Percentiles rank a stretch among this genome's conserved stretches.
These are phyloP conservation scores for Ramularia collo-cygni DNA, from an alignment of 2,329 filamentous ascomycete genomes.

Conservation along the genomic window DNA sequence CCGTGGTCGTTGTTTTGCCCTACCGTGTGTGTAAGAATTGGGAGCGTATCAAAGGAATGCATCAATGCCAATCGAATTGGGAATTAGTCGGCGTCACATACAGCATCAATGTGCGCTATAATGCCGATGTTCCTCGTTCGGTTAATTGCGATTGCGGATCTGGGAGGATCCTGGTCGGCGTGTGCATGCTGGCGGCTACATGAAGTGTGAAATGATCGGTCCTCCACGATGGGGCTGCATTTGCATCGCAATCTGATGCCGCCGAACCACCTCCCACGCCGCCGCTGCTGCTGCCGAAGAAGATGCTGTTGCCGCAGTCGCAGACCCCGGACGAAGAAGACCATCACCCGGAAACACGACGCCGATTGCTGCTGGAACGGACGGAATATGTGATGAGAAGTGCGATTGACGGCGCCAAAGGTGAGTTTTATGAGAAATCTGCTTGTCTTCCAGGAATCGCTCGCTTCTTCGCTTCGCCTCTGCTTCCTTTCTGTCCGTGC, in stretches of 20 bases:
- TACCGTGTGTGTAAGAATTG: slow-evolving; percentile 27
- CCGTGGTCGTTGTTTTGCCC: slow-evolving; percentile 96
- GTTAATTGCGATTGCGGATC: not conserved
- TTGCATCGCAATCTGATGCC: slow-evolving; percentile 3
- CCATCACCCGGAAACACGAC: not conserved
- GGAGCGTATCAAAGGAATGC: not conserved
- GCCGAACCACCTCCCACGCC: too few species aligned
- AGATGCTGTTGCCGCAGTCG: slow-evolving; percentile 3
- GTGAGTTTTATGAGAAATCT: too few species aligned
- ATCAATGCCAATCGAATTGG: too few species aligned
- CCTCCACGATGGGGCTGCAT: not conserved
- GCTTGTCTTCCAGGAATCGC: too few species aligned
- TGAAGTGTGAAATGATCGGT: slow-evolving; percentile 7
- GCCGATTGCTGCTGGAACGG: not conserved
- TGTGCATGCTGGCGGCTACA: slow-evolving; percentile 3
- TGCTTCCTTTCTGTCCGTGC: too few species aligned
- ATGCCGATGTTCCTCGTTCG: slow-evolving; percentile 91
- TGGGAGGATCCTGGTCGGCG: slow-evolving; percentile 2
- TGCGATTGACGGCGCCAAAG: not conserved
- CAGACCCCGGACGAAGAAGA: not conserved
- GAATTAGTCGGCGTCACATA: slow-evolving; percentile 32
- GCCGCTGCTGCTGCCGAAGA: too few species aligned
- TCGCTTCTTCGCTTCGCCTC: too few species aligned
- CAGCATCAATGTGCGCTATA: slow-evolving; percentile 95
- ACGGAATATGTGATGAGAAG: not conserved